Evolutionary conservation across 2,329 filamentous ascomycete genomes (phyloP).

Genomic region (Rhynchosporium graminicola): DNA sequence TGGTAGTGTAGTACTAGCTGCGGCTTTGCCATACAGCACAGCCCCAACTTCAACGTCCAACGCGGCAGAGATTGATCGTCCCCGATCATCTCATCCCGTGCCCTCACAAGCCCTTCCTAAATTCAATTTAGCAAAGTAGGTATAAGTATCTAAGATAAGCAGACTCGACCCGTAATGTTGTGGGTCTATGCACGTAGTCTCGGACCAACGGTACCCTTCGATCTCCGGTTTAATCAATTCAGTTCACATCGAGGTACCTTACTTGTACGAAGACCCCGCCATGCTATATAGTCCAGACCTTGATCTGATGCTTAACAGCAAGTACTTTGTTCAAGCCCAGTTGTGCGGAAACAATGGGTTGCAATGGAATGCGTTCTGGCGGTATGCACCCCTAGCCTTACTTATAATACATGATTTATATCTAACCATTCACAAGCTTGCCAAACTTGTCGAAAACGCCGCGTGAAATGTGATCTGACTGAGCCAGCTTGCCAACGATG

Average conservation of each 20-base stretch:
- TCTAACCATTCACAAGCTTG: conserved; percentile 17
- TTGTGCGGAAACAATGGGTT: not conserved
- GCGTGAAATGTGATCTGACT: conserved; percentile 25
- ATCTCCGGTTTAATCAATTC: not conserved
- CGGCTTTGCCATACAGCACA: too few relatives aligned
- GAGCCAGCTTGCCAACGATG: conserved; percentile 20
- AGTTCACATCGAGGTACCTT: not conserved
- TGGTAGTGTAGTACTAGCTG: too few relatives aligned
- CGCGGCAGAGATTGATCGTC: too few relatives aligned
- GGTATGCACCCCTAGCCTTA: not conserved
- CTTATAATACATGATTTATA: not conserved
- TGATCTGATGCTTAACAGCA: not conserved
- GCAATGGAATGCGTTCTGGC: conserved; percentile 2
- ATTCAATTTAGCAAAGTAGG: too few relatives aligned
- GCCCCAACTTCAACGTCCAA: too few relatives aligned
- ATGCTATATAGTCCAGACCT: not conserved
- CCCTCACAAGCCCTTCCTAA: too few relatives aligned
- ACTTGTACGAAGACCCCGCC: not conserved
- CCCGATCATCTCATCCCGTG: too few relatives aligned
- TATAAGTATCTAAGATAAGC: too few relatives aligned
- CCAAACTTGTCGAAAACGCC: conserved; percentile 23
- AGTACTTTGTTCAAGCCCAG: not conserved
- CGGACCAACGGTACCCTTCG: not conserved
- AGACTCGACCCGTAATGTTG: too few relatives aligned
- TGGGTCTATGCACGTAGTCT: too few relatives aligned